Base-by-base conservation (phyloP, 768 basidiomycete species). In the Mrakia blollopis region DNA sequence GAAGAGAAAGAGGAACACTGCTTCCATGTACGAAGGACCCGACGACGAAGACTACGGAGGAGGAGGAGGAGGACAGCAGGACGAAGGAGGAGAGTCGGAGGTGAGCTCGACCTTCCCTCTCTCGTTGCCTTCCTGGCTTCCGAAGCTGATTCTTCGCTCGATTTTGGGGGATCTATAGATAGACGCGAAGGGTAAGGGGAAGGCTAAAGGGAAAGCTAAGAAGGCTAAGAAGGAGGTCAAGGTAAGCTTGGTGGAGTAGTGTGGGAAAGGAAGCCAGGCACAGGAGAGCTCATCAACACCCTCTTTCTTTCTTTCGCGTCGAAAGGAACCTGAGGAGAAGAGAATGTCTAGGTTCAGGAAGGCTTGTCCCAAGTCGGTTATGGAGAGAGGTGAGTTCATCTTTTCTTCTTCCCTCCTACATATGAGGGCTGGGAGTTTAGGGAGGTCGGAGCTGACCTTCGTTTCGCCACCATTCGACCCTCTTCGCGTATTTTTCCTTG, bases 301-400 rank as follows among this genome's bases (percentile, higher is more conserved):
- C 23, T 68, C 35, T 3, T 39, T 23, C 65, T 11, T 37, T 10
- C 3, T 14, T 9, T 39, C 35, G 18, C 13, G 25, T 21, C 21
- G 14, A 68, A 7, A 72, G 72, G 72, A 73, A 18, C 32, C 54
- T 14, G 60, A 63, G 13, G 73, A 74, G 50, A 74, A 65, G 63
- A 39, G 73, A 3, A 16, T 67, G 28, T 25, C 44, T 21, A 7
- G 73, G 23, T 30, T 52, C 47, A 57, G 73, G 8, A 67, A 50
- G 62, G 14, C 41, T 13, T 67, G 63, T 16, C 73, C 73, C 0
- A 35, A 37, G 32, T 28, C 73, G 11, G 73, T 74, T 8, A 35
- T 65, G 37, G 73, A 74, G 25, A 39, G 73, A 30, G 62, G 73
- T n/a, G n/a, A n/a, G n/a, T 74, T n/a, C 18, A 50, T 67, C 6